These are phyloP conservation scores for Colletotrichum gigasporum DNA, from an alignment of 2,329 filamentous ascomycete genomes.

Conservation along the genomic window DNA sequence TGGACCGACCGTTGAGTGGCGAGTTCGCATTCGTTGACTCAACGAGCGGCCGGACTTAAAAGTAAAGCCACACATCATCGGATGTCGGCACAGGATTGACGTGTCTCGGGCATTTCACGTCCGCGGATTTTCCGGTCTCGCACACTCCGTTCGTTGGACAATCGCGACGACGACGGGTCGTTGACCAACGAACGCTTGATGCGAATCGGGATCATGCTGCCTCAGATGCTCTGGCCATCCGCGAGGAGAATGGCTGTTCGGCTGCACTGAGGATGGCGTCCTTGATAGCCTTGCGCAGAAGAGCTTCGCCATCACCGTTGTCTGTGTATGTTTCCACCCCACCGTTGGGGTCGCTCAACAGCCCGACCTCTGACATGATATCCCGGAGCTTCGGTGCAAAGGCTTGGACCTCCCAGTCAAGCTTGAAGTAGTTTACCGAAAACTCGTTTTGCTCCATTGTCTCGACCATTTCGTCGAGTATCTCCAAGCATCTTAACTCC, in stretches of 20 bases:
- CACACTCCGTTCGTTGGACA: too few relatives aligned
- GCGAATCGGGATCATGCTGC: too few relatives aligned
- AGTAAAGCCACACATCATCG: too few relatives aligned
- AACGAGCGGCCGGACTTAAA: too few relatives aligned
- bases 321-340: neutral
- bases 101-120: too few relatives aligned
- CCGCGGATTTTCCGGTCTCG: too few relatives aligned
- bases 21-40: too few relatives aligned
- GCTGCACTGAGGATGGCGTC: neutral
- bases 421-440: slow-evolving; percentile 2
- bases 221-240: too few relatives aligned
- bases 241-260: neutral
- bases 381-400: neutral
- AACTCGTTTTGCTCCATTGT: neutral
- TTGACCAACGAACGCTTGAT: too few relatives aligned
- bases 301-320: neutral
- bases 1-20: too few relatives aligned
- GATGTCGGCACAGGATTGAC: too few relatives aligned
- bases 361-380: neutral
- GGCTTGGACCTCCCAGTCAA: neutral
- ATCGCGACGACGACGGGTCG: too few relatives aligned
- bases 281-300: neutral
- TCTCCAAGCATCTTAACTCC: neutral
- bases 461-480: neutral
- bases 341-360: neutral